Evolutionary conservation across 148 eudicot species (phyloP), one percentile per base, ranked within the genome.

Genomic region (Linanthus parryae): DNA sequence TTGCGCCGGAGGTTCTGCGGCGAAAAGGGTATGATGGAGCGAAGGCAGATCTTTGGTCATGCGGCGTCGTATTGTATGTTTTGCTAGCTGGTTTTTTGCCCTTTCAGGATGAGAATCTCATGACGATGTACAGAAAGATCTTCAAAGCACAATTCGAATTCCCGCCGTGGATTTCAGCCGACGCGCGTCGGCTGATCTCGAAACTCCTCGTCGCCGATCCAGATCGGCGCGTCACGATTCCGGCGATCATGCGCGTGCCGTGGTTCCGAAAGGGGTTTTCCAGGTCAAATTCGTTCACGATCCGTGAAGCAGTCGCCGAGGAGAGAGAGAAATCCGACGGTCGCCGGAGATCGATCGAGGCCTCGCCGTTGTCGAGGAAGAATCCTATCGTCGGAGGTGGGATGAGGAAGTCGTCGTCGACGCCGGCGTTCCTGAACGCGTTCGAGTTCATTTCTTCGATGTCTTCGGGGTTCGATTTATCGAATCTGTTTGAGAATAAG

Each of bases 401-500:
- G 11, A 13, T 63, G 15, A 63, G 25, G 39, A 69, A 57, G 24
- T 57, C 73, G 1, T 55, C 73, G 12, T 52, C 72, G 17, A 61
- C 71, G 19, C 68, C 74, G 19, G 56, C 73, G 15, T 54, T 69
- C 30, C 65, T 63, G 36, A 77, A 72, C 61, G 92, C 86, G 0
- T 84, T 84, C 64, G 77, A 80, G 46, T 57, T 84, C 26, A 77
- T 84, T 13, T 57, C 72, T 3, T 61, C 80, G 2, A 77, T 80
- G 86, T 73, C 77, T 1, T 69, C 92, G 4, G 87, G 92, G 22
- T 65, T 77, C 14, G 81, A 84, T 35, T 57, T 84, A 24, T 84
- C 87, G 8, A 65, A n/a, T n/a, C n/a, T n/a, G 13, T 87, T 87
- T 35, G 88, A 80, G 59, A 66, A 39, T 2, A 52, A 66, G 21